Percentiles rank a stretch among this genome's conserved stretches.
Evolutionary conservation across 176 grass and related monocot species (phyloP).

Genomic region (Bothriochloa decipiens): DNA sequence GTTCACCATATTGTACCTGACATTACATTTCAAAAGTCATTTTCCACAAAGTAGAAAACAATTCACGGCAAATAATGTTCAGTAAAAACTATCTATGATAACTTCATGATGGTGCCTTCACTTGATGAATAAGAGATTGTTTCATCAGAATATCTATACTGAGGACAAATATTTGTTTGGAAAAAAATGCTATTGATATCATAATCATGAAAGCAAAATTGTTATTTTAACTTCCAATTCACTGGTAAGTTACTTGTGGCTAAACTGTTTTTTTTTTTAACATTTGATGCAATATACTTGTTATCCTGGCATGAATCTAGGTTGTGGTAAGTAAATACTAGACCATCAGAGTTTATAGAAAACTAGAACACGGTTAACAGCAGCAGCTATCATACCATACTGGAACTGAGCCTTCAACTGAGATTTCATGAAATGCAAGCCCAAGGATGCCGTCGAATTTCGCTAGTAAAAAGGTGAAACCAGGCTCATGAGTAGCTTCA

Average conservation of each 20-base stretch:
- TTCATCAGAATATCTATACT: neutral
- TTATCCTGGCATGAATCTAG: neutral
- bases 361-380: neutral
- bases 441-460: constrained; percentile 98
- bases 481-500: constrained; percentile 83
- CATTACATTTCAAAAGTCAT: constrained; percentile 10
- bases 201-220: neutral
- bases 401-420: constrained; percentile 70
- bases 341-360: neutral
- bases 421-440: constrained; percentile 93
- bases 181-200: neutral
- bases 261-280: too few relatives aligned
- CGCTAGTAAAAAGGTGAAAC: constrained; percentile 64
- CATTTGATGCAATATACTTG: neutral
- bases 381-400: constrained; percentile 61
- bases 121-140: neutral
- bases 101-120: neutral
- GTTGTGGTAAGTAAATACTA: neutral
- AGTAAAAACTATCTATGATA: neutral
- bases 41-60: constrained; percentile 12
- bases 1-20: constrained; percentile 87
- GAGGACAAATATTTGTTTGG: neutral
- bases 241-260: neutral
- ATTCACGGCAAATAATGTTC: neutral
- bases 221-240: neutral